A percentile compares a stretch with the other conserved stretches of the same genome.
Evolutionary conservation across 306 rosid genomes (phyloP).

Genomic region (Amphicarpaea edgeworthii): DNA sequence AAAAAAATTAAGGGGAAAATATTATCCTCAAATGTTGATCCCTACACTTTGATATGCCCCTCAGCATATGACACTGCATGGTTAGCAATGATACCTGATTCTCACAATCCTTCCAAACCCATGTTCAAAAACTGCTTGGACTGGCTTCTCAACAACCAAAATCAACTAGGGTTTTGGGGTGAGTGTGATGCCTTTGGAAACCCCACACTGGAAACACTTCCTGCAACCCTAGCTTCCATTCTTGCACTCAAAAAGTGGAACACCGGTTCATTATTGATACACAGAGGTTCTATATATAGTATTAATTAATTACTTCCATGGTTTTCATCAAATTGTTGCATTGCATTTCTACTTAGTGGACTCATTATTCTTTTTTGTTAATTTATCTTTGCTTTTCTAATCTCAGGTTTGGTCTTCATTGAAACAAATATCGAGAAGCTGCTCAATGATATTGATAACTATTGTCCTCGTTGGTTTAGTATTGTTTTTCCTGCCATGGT

Average conservation of each 20-base stretch:
- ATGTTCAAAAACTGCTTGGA: slow-evolving; percentile 51
- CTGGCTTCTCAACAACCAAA: slow-evolving; percentile 52
- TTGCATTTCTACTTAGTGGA: neutral
- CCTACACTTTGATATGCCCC: slow-evolving; percentile 43
- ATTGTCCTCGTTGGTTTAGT: slow-evolving; percentile 41
- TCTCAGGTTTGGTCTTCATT: slow-evolving; percentile 43
- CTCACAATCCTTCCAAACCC: slow-evolving; percentile 30
- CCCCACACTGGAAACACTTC: slow-evolving; percentile 45
- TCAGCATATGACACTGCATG: slow-evolving; percentile 62
- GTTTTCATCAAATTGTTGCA: neutral
- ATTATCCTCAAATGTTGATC: slow-evolving; percentile 32
- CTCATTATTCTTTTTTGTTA: no score
- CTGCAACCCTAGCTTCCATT: slow-evolving; percentile 48
- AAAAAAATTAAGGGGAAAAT: slow-evolving; percentile 22
- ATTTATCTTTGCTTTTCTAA: neutral
- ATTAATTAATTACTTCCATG: neutral
- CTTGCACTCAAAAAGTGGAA: slow-evolving; percentile 51
- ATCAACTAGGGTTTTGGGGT: slow-evolving; percentile 52
- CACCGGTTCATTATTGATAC: neutral
- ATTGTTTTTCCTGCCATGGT: slow-evolving; percentile 51
- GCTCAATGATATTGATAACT: slow-evolving; percentile 7
- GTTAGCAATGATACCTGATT: slow-evolving; percentile 54
- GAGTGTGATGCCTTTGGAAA: slow-evolving; percentile 41
- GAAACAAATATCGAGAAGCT: slow-evolving; percentile 40
- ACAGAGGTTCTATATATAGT: slow-evolving; percentile 37